Base-by-base conservation (phyloP, 148 eudicot genomes). In the Hydrangea macrophylla region DNA sequence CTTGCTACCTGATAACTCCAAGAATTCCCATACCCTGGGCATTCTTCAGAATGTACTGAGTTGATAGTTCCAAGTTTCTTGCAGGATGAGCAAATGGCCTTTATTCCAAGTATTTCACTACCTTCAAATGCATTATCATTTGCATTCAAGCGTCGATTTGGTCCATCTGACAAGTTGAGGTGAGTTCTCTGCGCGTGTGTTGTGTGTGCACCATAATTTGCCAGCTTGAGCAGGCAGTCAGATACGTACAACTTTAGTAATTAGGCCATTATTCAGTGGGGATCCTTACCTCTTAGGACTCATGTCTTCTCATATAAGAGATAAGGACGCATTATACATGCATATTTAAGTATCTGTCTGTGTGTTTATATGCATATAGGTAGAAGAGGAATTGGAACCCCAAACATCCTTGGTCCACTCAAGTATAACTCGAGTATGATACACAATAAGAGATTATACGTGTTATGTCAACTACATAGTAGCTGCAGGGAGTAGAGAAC, bases 81-180 rank as follows among this genome's bases (percentile, higher is more conserved):
- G 62, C 68, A 84, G 88, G 98, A 94, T 80, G 86, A 85, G 76
- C 88, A 85, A 76, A 72, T 91, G 81, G 57, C 98, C 25, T 84
- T 94, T 64, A 84, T 84, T 76, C 97, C 98, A 66, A 85, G 86
- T 81, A 76, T 94, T 66, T 86, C 84, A 70, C 69, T 94, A 76
- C 98, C 98, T 72, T 80, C 90, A 79, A 90, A 94, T 80, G 84
- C 96, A 44, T 32, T 90, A 28, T 84, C 96, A 54, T 73, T 86
- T 72, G 95, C 91, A 58, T 94, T 94, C 69, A 94, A 94, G 76
- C 90, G 97, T 23, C 85, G 80, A 7, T 82, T 88, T 59, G 79
- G 90, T 75, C 97, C 97, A 75, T 88, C 96, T 23, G 97, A 90
- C 80, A 90, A 90, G 82, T 81, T 90, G 82, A 94, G 98, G 98